Percentiles rank a stretch among this genome's conserved stretches.
Evolutionary conservation across 345 rosid genomes (phyloP).

Genomic region (Pistacia vera): DNA sequence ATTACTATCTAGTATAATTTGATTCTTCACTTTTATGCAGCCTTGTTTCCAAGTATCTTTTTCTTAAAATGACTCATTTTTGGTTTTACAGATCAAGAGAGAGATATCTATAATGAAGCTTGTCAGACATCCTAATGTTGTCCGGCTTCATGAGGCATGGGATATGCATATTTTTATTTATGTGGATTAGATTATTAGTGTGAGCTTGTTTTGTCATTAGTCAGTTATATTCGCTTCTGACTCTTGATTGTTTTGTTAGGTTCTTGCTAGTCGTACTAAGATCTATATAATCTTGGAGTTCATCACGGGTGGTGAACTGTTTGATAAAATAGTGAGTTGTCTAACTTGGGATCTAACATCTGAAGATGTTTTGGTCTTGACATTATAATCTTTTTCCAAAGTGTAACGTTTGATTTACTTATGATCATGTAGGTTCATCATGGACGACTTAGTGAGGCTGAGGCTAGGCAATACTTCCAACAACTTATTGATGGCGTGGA

Average conservation of each 20-base stretch:
- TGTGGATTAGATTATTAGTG: neutral
- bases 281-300: conserved; percentile 94
- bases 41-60: neutral
- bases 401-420: conserved; percentile 8
- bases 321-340: conserved; percentile 89
- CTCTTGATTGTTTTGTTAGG: conserved; percentile 38
- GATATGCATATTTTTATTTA: neutral
- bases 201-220: conserved; percentile 2
- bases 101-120: conserved; percentile 99
- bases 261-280: conserved; percentile 88
- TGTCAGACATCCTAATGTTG: conserved; percentile 94
- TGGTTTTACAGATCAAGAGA: conserved; percentile 76
- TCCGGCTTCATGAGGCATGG: conserved; percentile 86
- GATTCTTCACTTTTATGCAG: conserved; percentile 1
- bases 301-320: conserved; percentile 96
- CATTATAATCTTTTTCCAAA: neutral
- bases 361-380: conserved; percentile 7
- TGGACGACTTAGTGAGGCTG: conserved; percentile 89
- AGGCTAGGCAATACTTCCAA: conserved; percentile 85
- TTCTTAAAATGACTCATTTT: neutral
- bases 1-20: neutral
- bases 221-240: conserved; percentile 17
- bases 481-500: conserved; percentile 99
- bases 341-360: conserved; percentile 15
- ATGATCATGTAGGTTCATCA: conserved; percentile 60